Base-by-base conservation (phyloP, 1,284 basidiomycete genomes). In the Afroboletus lepidellus region DNA sequence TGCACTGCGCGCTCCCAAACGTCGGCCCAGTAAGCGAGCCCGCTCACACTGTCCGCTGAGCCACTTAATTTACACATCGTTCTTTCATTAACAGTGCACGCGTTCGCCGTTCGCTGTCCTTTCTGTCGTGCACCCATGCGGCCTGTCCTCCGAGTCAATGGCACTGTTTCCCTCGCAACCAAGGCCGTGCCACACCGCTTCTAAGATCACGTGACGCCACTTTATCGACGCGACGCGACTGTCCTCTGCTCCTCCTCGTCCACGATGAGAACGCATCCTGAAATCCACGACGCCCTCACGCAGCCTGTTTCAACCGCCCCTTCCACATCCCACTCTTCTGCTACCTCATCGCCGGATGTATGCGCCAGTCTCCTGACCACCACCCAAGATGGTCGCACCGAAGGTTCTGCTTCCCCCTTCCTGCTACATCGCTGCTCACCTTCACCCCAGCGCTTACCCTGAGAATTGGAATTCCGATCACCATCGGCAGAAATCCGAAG, bases 281-380 rank as follows among this genome's bases (percentile, higher is more conserved):
- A 61, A 15, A 49, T 51, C 9, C 42, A 56, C 37, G 67, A 66
- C 21, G 34, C 13, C 18, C 58, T 54, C 48, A 68, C 66, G 5
- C 66, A 68, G 44, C 69, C 67, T 33, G 56, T 68, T 3, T 56
- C 67, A 0, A 70, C 66, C 9, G 54, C 41, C 8, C 67, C 62
- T 5, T 48, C 65, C 5, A 29, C 44, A 32, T 46, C 69, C 25
- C 45, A 39, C 0, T 52, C 58, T 24, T 1, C 23, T 3, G 37
- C 49, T 0, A 41, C 41, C 8, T 39, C 54, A 2, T 64, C 61
- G 3, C 50, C 57, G 45, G 65, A 75, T 72, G 69, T 84, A 79
- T 89, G 87, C 75, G 87, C 87, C 15, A 87, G 84, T 61, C 70
- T 90, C 8, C 69, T 84, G 23, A 87, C 86, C 0, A 70, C 70